A percentile compares a stretch with the other conserved stretches of the same genome.
Evolutionary conservation across 345 rosid genomes (phyloP).

Genomic region (Brassica cretica): DNA sequence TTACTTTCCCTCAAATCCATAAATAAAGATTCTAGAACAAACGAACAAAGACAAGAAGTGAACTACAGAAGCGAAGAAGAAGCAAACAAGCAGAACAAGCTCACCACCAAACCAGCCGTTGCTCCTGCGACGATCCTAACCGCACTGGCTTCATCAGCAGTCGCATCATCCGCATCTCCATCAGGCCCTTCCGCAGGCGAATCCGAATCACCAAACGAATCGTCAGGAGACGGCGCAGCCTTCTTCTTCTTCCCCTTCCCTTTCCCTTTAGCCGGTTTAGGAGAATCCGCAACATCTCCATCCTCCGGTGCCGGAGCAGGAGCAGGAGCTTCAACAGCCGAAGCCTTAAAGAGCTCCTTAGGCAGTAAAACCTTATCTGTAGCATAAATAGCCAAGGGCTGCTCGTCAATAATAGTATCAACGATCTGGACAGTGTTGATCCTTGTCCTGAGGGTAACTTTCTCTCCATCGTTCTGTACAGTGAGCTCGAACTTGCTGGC

Average conservation of each 20-base stretch:
- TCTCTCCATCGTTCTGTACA: slow-evolving; percentile 79
- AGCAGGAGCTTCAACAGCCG: slow-evolving; percentile 66
- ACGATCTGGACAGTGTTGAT: slow-evolving; percentile 63
- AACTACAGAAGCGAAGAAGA: slow-evolving; percentile 37
- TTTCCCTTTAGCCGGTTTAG: slow-evolving; percentile 51
- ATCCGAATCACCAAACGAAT: slow-evolving; percentile 46
- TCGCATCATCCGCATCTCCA: slow-evolving; percentile 51
- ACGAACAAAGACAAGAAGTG: background rate
- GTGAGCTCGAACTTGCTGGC: slow-evolving; percentile 74
- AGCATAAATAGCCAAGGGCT: slow-evolving; percentile 74
- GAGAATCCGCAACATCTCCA: slow-evolving; percentile 62
- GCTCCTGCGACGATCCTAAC: slow-evolving; percentile 42
- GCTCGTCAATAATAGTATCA: slow-evolving; percentile 71
- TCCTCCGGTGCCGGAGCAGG: slow-evolving; percentile 58
- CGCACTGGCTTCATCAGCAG: slow-evolving; percentile 59
- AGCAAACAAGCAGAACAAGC: slow-evolving; percentile 45
- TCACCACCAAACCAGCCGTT: slow-evolving; percentile 42
- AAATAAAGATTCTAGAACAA: slow-evolving; percentile 23
- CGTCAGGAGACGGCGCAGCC: slow-evolving; percentile 36
- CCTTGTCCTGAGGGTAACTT: slow-evolving; percentile 72
- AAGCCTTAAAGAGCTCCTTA: slow-evolving; percentile 69
- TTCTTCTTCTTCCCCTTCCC: slow-evolving; percentile 39
- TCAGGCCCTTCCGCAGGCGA: slow-evolving; percentile 75
- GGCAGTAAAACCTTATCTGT: slow-evolving; percentile 76
- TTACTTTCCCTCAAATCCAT: slow-evolving; percentile 29